Evolutionary conservation across 176 grass and related monocot species (phyloP), one percentile per base, ranked within the genome.

Genomic region (Oryza officinalis): DNA sequence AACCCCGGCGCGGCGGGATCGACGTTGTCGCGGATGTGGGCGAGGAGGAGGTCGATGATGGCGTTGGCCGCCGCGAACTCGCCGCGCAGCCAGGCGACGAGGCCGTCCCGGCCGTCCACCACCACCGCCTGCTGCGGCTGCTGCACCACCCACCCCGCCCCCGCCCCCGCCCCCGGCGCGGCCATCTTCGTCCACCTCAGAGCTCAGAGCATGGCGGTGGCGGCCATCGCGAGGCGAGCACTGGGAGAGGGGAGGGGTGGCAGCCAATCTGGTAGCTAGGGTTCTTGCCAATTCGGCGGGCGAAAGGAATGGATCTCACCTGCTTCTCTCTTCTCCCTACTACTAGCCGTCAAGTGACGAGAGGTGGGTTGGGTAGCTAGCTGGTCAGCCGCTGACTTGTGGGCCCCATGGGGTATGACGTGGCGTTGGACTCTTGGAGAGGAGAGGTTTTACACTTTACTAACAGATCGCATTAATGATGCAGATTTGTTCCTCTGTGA

Each of bases 21-120:
- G 22, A 40, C 68, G 75, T 3, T 15, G 11, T 68, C 23, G 50
- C 67, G 69, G 59, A 88, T 47, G 72, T 92, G 90, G 2, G 54
- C 66, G 37, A 92, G 37, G 65, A 92, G 75, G 17, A 83, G 72
- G 28, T 92, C 90, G 17, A 92, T 88, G 30, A 92, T 83, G 50
- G 86, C 82, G 61, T 92, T 92, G 9, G 90, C 78, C 8, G 90
- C 90, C 22, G 90, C 90, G 54, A 92, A 92, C 78, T 92, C 90
- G 10, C 75, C 82, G 15, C 86, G 69, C 30, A 92, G 71, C 90
- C 90, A 92, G 2, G 86, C 67, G 65, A 92, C 82, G 59, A 88
- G 88, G 31, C 79, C 66, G 13, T 92, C 90, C 22, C 86, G 27
- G 41, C 85, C 77, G 33, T 92, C 66, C 78, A 59, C 13, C 60